A percentile compares a stretch with the other conserved stretches of the same genome.
Conservation (phyloP, 108 stramenopile genomes). For the Aurantiochytrium sp. region DNA sequence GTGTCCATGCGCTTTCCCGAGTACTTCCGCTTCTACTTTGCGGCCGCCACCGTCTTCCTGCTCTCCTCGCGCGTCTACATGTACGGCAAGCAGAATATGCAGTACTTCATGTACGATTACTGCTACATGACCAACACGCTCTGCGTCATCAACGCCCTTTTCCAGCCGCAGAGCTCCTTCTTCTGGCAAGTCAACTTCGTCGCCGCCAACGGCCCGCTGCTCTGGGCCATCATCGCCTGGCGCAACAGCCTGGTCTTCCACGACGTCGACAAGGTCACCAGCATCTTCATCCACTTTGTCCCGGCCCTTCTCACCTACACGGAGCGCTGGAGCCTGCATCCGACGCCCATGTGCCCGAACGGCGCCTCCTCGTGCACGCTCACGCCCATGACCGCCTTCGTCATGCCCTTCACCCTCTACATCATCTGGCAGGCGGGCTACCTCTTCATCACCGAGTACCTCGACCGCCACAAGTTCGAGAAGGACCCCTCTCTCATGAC, state of each 20-base stretch:
- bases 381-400: not conserved
- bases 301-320: constrained; percentile 65
- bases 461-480: not conserved
- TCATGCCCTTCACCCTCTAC: not conserved
- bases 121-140: constrained; percentile 43
- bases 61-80: constrained; percentile 45
- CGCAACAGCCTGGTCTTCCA: constrained; percentile 76
- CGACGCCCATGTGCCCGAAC: not conserved
- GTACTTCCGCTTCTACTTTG: constrained; percentile 18
- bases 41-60: not conserved
- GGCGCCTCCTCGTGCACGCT: not conserved
- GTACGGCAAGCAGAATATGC: constrained; percentile 46
- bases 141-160: not conserved
- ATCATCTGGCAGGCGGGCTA: not conserved
- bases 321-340: constrained; percentile 52
- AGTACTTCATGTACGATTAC: constrained; percentile 59
- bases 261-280: constrained; percentile 71
- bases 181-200: constrained; percentile 53
- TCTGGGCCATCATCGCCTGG: constrained; percentile 63
- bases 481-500: constrained; percentile 25
- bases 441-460: not conserved
- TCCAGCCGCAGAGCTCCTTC: not conserved
- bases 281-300: constrained; percentile 69
- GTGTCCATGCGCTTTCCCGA: not conserved
- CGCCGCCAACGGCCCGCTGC: constrained; percentile 65